These are phyloP conservation scores for Pichia sp. DNA, from an alignment of 1,139 yeast species.

Conservation along the genomic window DNA sequence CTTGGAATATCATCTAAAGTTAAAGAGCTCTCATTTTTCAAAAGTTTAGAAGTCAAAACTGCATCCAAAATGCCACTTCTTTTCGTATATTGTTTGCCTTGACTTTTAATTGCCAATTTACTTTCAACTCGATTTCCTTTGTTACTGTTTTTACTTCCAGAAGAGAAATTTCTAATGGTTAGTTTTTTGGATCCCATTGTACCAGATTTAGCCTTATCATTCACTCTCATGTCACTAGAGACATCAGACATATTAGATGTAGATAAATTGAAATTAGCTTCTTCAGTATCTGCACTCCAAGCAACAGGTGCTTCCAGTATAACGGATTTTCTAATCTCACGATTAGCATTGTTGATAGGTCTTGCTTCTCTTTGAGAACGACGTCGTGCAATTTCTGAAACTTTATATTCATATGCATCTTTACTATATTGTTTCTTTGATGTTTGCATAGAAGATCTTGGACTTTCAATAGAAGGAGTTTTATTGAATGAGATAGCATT, in stretches of 20 bases:
- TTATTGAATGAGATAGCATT: background rate
- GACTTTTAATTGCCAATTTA: background rate
- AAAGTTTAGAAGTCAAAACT: constrained; percentile 50
- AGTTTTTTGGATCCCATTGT: constrained; percentile 10
- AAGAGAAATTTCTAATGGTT: constrained; percentile 5
- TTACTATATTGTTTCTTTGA: constrained; percentile 1
- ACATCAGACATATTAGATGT: background rate
- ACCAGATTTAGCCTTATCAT: constrained; percentile 2
- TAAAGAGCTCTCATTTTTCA: constrained; percentile 75
- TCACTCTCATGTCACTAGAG: background rate
- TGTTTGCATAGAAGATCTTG: no score
- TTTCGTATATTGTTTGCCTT: background rate
- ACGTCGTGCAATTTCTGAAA: constrained; percentile 71
- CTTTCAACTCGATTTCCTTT: background rate
- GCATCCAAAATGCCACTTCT: constrained; percentile 8
- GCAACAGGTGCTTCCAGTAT: constrained; percentile 36
- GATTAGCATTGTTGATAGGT: constrained; percentile 30
- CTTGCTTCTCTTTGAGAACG: constrained; percentile 68
- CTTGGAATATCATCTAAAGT: constrained; percentile 95
- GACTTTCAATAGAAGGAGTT: background rate
- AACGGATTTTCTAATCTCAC: constrained; percentile 48
- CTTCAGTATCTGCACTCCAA: constrained; percentile 27
- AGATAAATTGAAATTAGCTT: constrained; percentile 10
- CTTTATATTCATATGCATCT: constrained; percentile 22
- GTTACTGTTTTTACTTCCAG: background rate